Conservation (phyloP, 345 rosid genomes). For the Lumnitzera littorea region DNA sequence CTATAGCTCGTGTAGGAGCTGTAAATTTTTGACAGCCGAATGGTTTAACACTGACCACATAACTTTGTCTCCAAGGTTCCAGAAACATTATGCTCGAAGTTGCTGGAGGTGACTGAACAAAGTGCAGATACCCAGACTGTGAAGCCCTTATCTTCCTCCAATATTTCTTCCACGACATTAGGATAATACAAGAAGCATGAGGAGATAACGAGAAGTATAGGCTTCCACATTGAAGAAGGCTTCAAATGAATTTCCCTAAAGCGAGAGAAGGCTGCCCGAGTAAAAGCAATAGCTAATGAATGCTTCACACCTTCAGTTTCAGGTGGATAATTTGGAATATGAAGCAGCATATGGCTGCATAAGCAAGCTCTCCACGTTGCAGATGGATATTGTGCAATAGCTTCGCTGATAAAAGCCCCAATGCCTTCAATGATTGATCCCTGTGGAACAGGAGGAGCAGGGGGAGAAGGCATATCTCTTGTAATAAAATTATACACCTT, state of each 20-base stretch:
- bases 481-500: constrained; percentile 41
- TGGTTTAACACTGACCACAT: constrained; percentile 32
- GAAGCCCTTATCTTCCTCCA: constrained; percentile 49
- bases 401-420: constrained; percentile 61
- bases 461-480: constrained; percentile 49
- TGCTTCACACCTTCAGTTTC: constrained; percentile 47
- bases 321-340: constrained; percentile 50
- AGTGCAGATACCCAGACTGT: constrained; percentile 61
- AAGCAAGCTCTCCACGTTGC: constrained; percentile 77
- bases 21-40: too few relatives aligned
- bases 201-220: constrained; percentile 66
- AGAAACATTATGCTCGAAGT: constrained; percentile 35
- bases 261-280: constrained; percentile 61
- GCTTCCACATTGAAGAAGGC: constrained; percentile 66
- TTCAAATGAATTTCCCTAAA: constrained; percentile 43
- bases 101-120: constrained; percentile 31
- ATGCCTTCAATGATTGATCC: constrained; percentile 64
- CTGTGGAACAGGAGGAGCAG: constrained; percentile 66
- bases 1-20: too few relatives aligned
- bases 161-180: constrained; percentile 38
- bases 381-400: constrained; percentile 64
- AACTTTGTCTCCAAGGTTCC: constrained; percentile 54
- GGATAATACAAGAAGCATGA: constrained; percentile 66
- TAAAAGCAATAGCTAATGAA: constrained; percentile 44
- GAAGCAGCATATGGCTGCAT: constrained; percentile 60